phyloP scores from a whole-genome alignment of 2,329 filamentous ascomycete genomes.

The Ustulina deusta region DNA sequence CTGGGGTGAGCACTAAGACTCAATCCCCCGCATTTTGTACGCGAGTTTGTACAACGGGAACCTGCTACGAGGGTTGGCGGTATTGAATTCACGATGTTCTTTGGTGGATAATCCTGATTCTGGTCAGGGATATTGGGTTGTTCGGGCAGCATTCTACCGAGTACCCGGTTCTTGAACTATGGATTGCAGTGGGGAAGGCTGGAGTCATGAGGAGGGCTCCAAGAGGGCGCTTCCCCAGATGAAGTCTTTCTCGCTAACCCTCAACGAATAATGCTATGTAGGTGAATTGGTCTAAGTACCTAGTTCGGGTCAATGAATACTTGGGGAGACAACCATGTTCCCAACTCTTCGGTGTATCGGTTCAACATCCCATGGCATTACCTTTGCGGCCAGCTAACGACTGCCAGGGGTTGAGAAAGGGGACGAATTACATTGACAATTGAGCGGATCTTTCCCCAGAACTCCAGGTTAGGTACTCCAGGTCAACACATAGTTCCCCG shows the following conservation, averaged over 20 bases:
- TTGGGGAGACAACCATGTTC: not conserved
- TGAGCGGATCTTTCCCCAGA: slow-evolving; percentile 23
- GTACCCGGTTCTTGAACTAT: not conserved
- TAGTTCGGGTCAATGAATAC: not conserved
- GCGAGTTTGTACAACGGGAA: not conserved
- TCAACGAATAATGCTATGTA: not conserved
- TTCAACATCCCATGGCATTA: slow-evolving; percentile 3
- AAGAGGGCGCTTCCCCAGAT: not conserved
- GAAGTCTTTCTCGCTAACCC: not conserved
- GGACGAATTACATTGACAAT: not conserved
- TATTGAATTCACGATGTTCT: slow-evolving; percentile 9
- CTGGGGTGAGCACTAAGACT: not conserved
- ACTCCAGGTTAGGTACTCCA: slow-evolving; percentile 23
- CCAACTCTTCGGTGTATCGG: slow-evolving; percentile 25
- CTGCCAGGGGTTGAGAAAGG: not conserved
- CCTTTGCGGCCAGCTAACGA: not conserved
- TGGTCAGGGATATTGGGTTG: slow-evolving; percentile 1
- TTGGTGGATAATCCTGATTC: slow-evolving; percentile 37
- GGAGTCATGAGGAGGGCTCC: not conserved
- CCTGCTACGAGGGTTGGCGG: not conserved
- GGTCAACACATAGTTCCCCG: slow-evolving; percentile 26
- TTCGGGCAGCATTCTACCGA: slow-evolving; percentile 35
- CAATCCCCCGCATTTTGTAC: slow-evolving; percentile 29
- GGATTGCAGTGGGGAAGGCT: slow-evolving; percentile 3
- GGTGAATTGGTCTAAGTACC: not conserved